These are phyloP conservation scores for Salix udensis DNA, from an alignment of 345 rosid genomes.

Conservation along the genomic window DNA sequence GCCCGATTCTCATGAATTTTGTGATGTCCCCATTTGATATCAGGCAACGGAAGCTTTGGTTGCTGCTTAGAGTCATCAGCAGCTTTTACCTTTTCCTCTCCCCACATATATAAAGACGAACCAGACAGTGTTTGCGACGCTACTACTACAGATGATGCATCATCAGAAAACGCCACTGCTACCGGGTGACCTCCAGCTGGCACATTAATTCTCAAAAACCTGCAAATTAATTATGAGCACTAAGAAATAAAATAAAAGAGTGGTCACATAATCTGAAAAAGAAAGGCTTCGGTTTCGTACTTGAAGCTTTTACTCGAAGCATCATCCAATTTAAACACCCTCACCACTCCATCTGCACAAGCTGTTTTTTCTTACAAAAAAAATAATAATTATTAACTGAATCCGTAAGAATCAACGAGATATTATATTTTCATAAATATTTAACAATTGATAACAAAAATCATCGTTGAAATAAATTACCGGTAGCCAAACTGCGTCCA, in stretches of 20 bases:
- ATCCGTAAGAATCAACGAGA: background rate
- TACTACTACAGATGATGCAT: constrained; percentile 73
- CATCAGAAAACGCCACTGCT: constrained; percentile 72
- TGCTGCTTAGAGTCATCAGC: constrained; percentile 55
- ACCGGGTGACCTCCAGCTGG: constrained; percentile 87
- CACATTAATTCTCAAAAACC: constrained; percentile 74
- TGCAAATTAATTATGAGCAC: constrained; percentile 23
- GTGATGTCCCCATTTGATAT: constrained; percentile 81
- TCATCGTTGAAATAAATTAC: constrained; percentile 24
- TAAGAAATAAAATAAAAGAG: background rate
- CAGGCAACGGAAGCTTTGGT: constrained; percentile 75
- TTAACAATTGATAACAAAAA: background rate
- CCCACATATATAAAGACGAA: constrained; percentile 77
- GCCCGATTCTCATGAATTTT: constrained; percentile 61
- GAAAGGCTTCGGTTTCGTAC: constrained; percentile 34
- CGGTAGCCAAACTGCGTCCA: constrained; percentile 77
- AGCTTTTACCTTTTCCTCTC: constrained; percentile 65
- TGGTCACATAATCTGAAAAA: background rate
- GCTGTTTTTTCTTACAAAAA: constrained; percentile 39
- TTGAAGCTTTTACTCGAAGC: constrained; percentile 94
- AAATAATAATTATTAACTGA: background rate
- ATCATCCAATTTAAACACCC: constrained; percentile 88
- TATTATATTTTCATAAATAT: background rate
- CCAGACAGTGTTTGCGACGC: constrained; percentile 61
- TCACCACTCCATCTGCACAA: constrained; percentile 81